Conservation (phyloP, 805 yeast species). For the Kurtzmaniella fragi region DNA sequence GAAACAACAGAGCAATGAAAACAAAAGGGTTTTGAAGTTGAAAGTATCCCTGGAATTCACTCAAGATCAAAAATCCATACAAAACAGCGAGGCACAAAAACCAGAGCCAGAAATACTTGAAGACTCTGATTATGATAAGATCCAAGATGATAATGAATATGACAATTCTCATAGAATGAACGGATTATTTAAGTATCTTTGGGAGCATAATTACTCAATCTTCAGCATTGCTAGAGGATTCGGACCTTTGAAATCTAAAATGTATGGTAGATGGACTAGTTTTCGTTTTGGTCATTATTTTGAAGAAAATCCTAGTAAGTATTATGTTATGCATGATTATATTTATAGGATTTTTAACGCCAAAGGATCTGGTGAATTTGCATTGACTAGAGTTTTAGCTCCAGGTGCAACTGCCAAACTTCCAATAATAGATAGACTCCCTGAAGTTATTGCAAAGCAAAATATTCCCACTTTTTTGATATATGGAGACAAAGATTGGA, state of each 20-base stretch:
- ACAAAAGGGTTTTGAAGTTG: constrained; percentile 5
- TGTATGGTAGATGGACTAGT: constrained; percentile 52
- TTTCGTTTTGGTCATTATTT: constrained; percentile 34
- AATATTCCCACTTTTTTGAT: constrained; percentile 50
- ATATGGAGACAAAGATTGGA: constrained; percentile 70
- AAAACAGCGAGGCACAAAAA: constrained; percentile 6
- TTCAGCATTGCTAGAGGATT: constrained; percentile 43
- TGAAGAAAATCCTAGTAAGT: constrained; percentile 23
- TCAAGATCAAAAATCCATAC: constrained; percentile 23
- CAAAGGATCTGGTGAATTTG: constrained; percentile 61
- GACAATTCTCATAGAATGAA: constrained; percentile 21
- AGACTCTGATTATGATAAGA: neutral
- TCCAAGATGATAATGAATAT: neutral
- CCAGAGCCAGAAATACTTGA: constrained; percentile 1
- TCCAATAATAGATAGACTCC: constrained; percentile 52
- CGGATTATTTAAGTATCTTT: constrained; percentile 34
- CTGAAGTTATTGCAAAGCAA: constrained; percentile 34
- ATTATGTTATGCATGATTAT: constrained; percentile 45
- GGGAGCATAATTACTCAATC: constrained; percentile 56
- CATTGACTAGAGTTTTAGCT: constrained; percentile 53
- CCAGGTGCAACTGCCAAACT: constrained; percentile 54
- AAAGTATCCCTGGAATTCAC: constrained; percentile 12
- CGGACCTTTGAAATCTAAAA: constrained; percentile 53
- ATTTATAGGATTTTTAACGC: constrained; percentile 48
- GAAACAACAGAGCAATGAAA: constrained; percentile 13